phyloP scores from a whole-genome alignment of 1,284 basidiomycete species.

The Heterobasidion annosum region DNA sequence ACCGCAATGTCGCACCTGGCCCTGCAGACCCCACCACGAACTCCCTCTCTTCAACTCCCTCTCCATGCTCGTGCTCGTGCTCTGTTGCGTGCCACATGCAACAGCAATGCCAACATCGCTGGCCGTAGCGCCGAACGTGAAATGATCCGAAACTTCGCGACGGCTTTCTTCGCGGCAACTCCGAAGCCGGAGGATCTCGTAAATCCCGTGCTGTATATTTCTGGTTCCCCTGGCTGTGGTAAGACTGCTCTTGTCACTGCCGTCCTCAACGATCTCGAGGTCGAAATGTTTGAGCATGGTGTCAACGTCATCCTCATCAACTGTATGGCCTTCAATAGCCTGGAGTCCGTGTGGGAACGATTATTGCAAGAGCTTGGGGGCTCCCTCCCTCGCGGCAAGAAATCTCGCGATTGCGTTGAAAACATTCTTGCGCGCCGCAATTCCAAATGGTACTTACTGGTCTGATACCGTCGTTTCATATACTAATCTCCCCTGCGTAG shows the following conservation, averaged over 20 bases:
- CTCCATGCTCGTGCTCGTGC: constrained; percentile 60
- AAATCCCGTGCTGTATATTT: constrained; percentile 53
- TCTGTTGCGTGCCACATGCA: constrained; percentile 61
- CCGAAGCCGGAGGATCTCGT: constrained; percentile 22
- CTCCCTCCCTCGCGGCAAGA: constrained; percentile 21
- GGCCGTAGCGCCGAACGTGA: constrained; percentile 58
- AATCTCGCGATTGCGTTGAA: constrained; percentile 29
- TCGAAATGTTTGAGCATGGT: constrained; percentile 24
- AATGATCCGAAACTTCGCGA: constrained; percentile 48
- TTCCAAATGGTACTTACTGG: constrained; percentile 46
- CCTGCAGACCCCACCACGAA: constrained; percentile 49
- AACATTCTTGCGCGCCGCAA: constrained; percentile 26
- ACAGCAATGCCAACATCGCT: constrained; percentile 39
- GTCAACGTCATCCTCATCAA: constrained; percentile 54
- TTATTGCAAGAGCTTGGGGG: constrained; percentile 47
- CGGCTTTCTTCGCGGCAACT: constrained; percentile 30
- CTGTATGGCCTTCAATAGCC: constrained; percentile 63
- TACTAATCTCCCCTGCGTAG: constrained; percentile 24
- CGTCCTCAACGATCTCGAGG: constrained; percentile 32
- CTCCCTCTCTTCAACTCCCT: constrained; percentile 40
- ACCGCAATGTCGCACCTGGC: constrained; percentile 31
- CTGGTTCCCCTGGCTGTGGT: constrained; percentile 73
- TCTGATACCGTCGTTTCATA: not conserved
- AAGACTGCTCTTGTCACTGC: constrained; percentile 75
- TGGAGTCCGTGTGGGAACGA: constrained; percentile 65